Evolutionary conservation across 2,329 filamentous ascomycete species (phyloP).

Genomic region (Fonsecaea erecta): DNA sequence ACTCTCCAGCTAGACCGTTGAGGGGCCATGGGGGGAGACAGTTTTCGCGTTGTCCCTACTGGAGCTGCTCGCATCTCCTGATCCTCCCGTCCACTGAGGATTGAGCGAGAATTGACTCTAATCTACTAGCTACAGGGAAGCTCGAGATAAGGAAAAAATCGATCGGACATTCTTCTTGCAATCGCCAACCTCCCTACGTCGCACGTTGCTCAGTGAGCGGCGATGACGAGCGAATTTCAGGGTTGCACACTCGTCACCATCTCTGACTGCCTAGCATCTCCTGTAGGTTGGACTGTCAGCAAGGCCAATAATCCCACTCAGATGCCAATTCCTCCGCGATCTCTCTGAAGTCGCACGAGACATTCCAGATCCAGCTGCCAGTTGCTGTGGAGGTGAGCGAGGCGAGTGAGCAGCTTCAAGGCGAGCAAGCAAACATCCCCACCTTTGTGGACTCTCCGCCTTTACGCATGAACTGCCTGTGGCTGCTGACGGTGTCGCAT

Average conservation of each 20-base stretch:
- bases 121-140: neutral
- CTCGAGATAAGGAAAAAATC: conserved; percentile 12
- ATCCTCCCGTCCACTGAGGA: conserved; percentile 5
- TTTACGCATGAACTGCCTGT: neutral
- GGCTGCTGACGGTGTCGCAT: conserved; percentile 5
- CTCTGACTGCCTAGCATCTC: neutral
- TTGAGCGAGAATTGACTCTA: neutral
- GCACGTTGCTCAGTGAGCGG: neutral
- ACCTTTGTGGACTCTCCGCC: neutral
- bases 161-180: conserved; percentile 9
- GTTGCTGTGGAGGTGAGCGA: neutral
- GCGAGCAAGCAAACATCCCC: neutral
- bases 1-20: too few species aligned
- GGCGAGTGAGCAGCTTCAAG: neutral
- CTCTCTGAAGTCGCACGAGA: conserved; percentile 3
- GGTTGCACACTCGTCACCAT: neutral
- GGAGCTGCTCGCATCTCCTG: neutral
- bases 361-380: conserved; percentile 5
- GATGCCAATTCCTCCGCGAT: conserved; percentile 9
- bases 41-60: too few species aligned
- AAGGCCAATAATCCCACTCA: conserved; percentile 6
- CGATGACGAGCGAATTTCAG: neutral
- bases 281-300: neutral
- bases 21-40: too few species aligned
- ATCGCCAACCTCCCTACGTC: neutral